phyloP scores from a whole-genome alignment of 495 filamentous ascomycete genomes.

The Thozetella sp. region DNA sequence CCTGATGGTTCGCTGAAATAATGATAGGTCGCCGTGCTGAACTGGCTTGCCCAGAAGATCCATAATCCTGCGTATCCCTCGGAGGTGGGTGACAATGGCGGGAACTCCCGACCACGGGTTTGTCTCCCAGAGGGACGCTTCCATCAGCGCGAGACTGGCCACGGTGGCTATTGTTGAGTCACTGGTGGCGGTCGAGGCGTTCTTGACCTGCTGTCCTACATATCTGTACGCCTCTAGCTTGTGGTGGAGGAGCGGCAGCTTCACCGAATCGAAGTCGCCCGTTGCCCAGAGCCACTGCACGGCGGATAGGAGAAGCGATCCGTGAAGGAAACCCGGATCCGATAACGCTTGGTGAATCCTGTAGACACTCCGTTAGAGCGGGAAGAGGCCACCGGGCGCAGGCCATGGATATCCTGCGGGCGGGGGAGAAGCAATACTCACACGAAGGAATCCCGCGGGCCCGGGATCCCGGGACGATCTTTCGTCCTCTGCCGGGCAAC shows the following conservation, averaged over 20 bases:
- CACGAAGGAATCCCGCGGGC: constrained; percentile 23
- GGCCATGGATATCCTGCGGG: background rate
- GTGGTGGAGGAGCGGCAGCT: constrained; percentile 31
- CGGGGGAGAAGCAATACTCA: constrained; percentile 13
- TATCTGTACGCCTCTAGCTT: constrained; percentile 32
- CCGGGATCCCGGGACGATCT: background rate
- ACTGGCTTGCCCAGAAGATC: background rate
- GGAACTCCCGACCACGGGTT: background rate
- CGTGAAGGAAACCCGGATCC: constrained; percentile 33
- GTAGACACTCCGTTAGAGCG: background rate
- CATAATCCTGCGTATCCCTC: background rate
- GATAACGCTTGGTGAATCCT: constrained; percentile 32
- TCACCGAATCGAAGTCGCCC: constrained; percentile 29
- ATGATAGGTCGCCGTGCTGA: background rate
- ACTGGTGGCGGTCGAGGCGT: constrained; percentile 22
- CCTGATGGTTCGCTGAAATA: background rate
- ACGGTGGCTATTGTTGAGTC: constrained; percentile 37
- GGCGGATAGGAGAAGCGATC: constrained; percentile 27
- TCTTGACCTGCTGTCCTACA: constrained; percentile 34
- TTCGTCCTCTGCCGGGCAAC: background rate
- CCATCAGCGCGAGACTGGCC: constrained; percentile 35
- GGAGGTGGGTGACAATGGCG: background rate
- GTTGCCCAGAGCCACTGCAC: constrained; percentile 33
- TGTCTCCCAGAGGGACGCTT: constrained; percentile 21
- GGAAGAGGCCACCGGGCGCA: background rate